A percentile compares a stretch with the other conserved stretches of the same genome.
These are phyloP conservation scores for Colletotrichum filicis DNA, from an alignment of 2,329 filamentous ascomycete species.

Conservation along the genomic window DNA sequence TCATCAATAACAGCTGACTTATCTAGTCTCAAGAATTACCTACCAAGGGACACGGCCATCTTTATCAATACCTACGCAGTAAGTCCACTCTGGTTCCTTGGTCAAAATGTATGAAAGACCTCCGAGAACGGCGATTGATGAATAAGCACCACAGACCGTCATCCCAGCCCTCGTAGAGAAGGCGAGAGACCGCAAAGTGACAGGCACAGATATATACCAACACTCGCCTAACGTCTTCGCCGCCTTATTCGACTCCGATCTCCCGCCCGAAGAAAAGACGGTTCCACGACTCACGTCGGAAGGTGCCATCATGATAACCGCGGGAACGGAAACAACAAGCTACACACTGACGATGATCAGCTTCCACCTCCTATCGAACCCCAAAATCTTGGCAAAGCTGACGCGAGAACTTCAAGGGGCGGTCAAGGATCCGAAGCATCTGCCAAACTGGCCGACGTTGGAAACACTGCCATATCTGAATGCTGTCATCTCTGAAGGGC, in stretches of 20 bases:
- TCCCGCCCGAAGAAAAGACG: slow-evolving; percentile 50
- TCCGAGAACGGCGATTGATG: neutral
- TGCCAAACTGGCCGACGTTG: slow-evolving; percentile 41
- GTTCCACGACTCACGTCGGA: slow-evolving; percentile 49
- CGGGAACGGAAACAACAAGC: slow-evolving; percentile 50
- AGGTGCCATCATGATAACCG: slow-evolving; percentile 47
- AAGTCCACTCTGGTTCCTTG: neutral
- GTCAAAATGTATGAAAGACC: too few species aligned
- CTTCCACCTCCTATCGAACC: slow-evolving; percentile 41
- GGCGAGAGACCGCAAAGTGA: neutral
- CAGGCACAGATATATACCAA: too few species aligned
- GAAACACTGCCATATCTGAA: slow-evolving; percentile 51
- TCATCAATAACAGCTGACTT: neutral
- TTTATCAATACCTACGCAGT: slow-evolving; percentile 4
- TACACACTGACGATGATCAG: slow-evolving; percentile 38
- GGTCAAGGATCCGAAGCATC: slow-evolving; percentile 35
- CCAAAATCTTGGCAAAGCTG: slow-evolving; percentile 35
- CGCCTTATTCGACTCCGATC: slow-evolving; percentile 41
- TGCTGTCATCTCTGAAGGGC: slow-evolving; percentile 36
- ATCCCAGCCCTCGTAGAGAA: slow-evolving; percentile 11
- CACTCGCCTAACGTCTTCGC: slow-evolving; percentile 21
- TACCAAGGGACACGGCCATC: neutral
- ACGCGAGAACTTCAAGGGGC: slow-evolving; percentile 40
- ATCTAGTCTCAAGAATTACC: neutral
- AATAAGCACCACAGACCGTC: neutral